These are phyloP conservation scores for Seiridium unicorne DNA, from an alignment of 2,329 filamentous ascomycete species.

Conservation along the genomic window DNA sequence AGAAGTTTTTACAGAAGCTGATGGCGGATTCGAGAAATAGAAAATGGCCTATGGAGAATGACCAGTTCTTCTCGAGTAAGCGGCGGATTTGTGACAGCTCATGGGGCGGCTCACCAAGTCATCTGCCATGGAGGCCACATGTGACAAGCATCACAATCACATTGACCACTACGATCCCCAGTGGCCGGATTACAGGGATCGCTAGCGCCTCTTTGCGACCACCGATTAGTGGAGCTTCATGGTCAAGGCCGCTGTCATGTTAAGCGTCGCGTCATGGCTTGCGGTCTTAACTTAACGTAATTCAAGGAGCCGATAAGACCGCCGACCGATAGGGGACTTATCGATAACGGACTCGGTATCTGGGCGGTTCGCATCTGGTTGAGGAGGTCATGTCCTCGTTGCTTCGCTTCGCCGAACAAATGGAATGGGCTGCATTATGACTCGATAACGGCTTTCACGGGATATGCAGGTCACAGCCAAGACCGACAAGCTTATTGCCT, in stretches of 20 bases:
- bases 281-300: too few species aligned
- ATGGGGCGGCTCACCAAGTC: too few species aligned
- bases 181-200: not conserved
- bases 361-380: not conserved
- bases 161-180: not conserved
- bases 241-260: not conserved
- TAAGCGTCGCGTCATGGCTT: constrained; percentile 4
- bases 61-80: too few species aligned
- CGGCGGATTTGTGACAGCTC: too few species aligned
- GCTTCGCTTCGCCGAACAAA: too few species aligned
- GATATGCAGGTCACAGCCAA: not conserved
- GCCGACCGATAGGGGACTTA: not conserved
- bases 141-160: not conserved
- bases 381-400: not conserved
- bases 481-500: constrained; percentile 1
- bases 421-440: not conserved
- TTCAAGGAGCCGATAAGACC: not conserved
- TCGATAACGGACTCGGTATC: not conserved
- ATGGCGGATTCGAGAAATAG: too few species aligned
- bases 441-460: constrained; percentile 1
- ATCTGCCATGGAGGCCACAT: too few species aligned
- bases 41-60: too few species aligned
- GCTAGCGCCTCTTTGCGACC: constrained; percentile 1
- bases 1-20: too few species aligned
- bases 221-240: not conserved